These are phyloP conservation scores for Murraya paniculata DNA, from an alignment of 345 rosid species.

Conservation along the genomic window DNA sequence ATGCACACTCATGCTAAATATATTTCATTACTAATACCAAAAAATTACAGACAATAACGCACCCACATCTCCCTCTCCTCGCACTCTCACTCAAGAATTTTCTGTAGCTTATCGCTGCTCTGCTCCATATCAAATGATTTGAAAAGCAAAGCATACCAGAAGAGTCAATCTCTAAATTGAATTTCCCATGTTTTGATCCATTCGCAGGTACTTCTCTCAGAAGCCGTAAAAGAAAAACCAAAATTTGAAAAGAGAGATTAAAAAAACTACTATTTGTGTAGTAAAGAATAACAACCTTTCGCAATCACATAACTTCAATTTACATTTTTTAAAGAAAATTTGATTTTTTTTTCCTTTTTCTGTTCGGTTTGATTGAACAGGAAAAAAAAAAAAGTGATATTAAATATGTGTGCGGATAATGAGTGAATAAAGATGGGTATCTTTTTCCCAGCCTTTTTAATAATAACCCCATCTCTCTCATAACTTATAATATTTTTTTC, in stretches of 20 bases:
- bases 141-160: conserved; percentile 13
- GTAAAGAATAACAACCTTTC: not conserved
- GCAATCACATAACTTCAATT: not conserved
- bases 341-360: no score
- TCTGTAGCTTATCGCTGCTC: conserved; percentile 1
- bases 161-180: conserved; percentile 38
- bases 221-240: conserved; percentile 17
- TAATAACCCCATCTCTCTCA: conserved; percentile 25
- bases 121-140: conserved; percentile 40
- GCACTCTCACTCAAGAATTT: not conserved
- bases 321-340: no score
- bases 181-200: conserved; percentile 33
- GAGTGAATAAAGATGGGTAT: conserved; percentile 46
- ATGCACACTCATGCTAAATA: no score
- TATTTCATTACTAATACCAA: no score
- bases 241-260: not conserved
- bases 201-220: conserved; percentile 38
- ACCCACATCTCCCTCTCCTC: no score
- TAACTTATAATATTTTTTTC: conserved; percentile 21
- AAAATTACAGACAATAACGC: no score
- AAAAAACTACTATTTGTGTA: not conserved
- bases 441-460: conserved; percentile 41
- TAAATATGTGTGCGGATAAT: conserved; percentile 33
- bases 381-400: not conserved
- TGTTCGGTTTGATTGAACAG: not conserved